phyloP scores from a whole-genome alignment of 257 asterid genomes.

The Solanum neorickii region DNA sequence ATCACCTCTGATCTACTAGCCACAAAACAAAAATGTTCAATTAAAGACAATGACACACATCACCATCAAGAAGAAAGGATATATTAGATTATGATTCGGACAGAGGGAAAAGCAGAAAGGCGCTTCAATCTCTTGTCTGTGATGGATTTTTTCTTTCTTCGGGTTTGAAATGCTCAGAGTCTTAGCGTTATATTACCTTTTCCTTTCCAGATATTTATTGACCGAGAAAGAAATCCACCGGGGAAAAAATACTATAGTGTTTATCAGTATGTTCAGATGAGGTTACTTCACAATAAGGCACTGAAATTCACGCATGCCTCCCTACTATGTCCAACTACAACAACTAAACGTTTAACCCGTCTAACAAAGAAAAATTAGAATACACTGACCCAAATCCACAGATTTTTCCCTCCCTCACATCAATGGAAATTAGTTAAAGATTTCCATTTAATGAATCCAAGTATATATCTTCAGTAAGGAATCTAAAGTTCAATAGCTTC shows the following conservation, averaged over 20 bases:
- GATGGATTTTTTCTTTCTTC: not conserved
- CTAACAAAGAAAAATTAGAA: not conserved
- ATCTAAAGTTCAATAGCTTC: not conserved
- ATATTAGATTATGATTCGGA: not conserved
- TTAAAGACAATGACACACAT: not conserved
- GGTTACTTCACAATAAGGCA: not conserved
- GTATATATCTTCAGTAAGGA: not conserved
- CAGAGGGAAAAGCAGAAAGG: not conserved
- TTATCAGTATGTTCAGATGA: not conserved
- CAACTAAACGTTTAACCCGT: not conserved
- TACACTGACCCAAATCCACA: not conserved
- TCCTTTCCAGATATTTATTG: not conserved
- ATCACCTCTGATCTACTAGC: slow-evolving; percentile 75
- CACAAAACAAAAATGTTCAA: not conserved
- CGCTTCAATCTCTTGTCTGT: not conserved
- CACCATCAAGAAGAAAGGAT: not conserved
- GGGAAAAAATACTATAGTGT: not conserved
- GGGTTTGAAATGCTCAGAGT: not conserved
- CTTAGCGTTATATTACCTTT: not conserved
- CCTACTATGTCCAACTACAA: not conserved
- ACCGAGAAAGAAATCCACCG: not conserved
- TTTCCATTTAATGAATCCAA: not conserved
- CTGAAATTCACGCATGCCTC: not conserved
- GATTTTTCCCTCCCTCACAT: not conserved
- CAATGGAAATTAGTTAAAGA: not conserved